phyloP scores from a whole-genome alignment of 2,329 filamentous ascomycete genomes.

The Keithomyces neogunnii region DNA sequence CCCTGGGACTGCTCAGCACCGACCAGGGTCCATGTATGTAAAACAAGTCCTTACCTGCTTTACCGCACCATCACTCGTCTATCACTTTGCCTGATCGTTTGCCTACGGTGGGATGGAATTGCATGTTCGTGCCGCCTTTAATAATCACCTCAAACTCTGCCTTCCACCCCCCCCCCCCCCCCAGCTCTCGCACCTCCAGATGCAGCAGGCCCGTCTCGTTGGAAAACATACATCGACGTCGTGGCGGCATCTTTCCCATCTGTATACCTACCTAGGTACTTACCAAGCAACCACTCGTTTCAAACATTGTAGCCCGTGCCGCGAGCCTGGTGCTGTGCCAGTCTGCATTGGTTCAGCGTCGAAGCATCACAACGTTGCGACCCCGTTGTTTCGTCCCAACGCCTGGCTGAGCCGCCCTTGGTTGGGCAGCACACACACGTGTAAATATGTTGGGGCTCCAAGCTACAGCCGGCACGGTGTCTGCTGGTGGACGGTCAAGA shows the following conservation, averaged over 20 bases:
- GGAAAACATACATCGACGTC: not conserved
- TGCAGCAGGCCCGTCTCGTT: slow-evolving; percentile 1
- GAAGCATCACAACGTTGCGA: slow-evolving; percentile 38
- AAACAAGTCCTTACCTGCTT: too few relatives aligned
- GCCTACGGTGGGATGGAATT: not conserved
- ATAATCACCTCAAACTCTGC: not conserved
- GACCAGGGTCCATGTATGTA: too few relatives aligned
- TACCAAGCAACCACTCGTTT: not conserved
- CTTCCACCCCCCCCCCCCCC: not conserved
- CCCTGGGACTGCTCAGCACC: too few relatives aligned
- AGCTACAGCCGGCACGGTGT: not conserved
- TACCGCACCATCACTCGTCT: too few relatives aligned
- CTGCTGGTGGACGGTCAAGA: slow-evolving; percentile 37
- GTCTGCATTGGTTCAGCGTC: slow-evolving; percentile 44
- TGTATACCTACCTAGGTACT: not conserved
- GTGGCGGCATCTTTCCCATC: not conserved
- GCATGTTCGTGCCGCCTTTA: not conserved
- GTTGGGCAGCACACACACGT: not conserved
- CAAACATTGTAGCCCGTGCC: not conserved
- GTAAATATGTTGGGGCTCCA: slow-evolving; percentile 6
- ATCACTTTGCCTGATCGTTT: too few relatives aligned
- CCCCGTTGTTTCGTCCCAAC: slow-evolving; percentile 3
- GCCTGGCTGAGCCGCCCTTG: not conserved
- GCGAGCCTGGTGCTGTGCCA: too few relatives aligned
- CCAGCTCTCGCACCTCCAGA: not conserved